These are phyloP conservation scores for Pseudomassariella vexata DNA, from an alignment of 2,329 filamentous ascomycete species.

Conservation along the genomic window DNA sequence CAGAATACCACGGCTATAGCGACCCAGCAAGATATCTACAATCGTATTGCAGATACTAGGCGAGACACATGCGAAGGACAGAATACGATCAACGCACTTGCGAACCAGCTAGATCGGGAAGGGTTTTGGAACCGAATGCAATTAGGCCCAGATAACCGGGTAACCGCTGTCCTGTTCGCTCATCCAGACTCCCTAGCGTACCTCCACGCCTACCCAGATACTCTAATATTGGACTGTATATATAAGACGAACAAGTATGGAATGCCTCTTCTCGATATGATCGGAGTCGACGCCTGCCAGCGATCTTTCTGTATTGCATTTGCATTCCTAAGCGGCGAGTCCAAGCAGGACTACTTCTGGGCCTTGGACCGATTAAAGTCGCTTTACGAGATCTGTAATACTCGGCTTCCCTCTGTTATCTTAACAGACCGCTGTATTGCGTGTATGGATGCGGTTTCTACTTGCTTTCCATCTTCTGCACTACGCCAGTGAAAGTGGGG, in stretches of 20 bases:
- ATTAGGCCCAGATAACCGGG: conserved; percentile 7
- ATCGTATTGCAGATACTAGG: too few relatives aligned
- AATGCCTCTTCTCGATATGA: conserved; percentile 17
- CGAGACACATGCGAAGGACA: too few relatives aligned
- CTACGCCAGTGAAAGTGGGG: too few relatives aligned
- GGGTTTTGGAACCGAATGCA: conserved; percentile 14
- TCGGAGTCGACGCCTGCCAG: conserved; percentile 14
- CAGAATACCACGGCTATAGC: too few relatives aligned
- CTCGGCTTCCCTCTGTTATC: conserved; percentile 11
- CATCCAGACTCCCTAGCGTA: conserved; percentile 15
- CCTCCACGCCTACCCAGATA: conserved; percentile 12
- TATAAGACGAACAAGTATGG: conserved; percentile 19
- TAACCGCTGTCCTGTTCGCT: conserved; percentile 17
- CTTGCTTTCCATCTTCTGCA: conserved; percentile 9
- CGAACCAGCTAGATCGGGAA: conserved; percentile 12
- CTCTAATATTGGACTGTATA: conserved; percentile 15
- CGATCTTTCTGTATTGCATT: conserved; percentile 17
- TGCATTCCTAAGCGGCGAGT: conserved; percentile 13
- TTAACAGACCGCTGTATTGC: conserved; percentile 16
- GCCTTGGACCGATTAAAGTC: conserved; percentile 13
- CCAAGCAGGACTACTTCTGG: conserved; percentile 14
- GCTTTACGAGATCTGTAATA: conserved; percentile 10
- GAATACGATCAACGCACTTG: conserved; percentile 15
- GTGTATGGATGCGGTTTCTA: conserved; percentile 10
- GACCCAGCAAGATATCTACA: too few relatives aligned